These are phyloP conservation scores for Hypomontagnella submonticulosa DNA, from an alignment of 495 filamentous ascomycete genomes.

Conservation along the genomic window DNA sequence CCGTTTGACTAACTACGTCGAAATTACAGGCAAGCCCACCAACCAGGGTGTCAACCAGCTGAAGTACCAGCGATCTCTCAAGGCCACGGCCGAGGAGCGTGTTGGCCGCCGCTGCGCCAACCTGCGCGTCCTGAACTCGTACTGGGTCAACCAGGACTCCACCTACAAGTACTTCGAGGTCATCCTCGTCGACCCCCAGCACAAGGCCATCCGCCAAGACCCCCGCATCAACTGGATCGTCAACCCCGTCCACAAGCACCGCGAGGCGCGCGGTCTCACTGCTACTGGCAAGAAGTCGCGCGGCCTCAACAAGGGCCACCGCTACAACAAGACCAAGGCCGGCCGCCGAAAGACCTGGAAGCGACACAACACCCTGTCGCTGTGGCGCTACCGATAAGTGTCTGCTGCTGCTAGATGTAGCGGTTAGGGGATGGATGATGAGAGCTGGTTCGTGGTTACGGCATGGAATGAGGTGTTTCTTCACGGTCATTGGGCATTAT, in stretches of 20 bases:
- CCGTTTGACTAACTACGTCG: conserved; percentile 31
- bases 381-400: conserved; percentile 83
- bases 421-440: conserved; percentile 27
- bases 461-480: conserved; percentile 43
- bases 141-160: conserved; percentile 99
- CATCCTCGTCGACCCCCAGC: conserved; percentile 98
- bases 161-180: conserved; percentile 99
- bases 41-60: conserved; percentile 99
- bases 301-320: conserved; percentile 98
- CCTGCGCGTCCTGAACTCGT: conserved; percentile 98
- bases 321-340: conserved; percentile 95
- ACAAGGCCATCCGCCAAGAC: conserved; percentile 99
- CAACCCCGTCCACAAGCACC: conserved; percentile 99
- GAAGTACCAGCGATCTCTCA: conserved; percentile 99
- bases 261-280: conserved; percentile 95
- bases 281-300: conserved; percentile 99
- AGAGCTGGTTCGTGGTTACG: conserved; percentile 40
- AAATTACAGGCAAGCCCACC: conserved; percentile 89
- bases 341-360: conserved; percentile 99
- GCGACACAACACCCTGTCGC: conserved; percentile 96
- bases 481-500: conserved; percentile 47
- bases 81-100: conserved; percentile 98
- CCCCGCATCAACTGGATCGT: conserved; percentile 99
- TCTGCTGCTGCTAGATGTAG: conserved; percentile 36
- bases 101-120: conserved; percentile 98